Evolutionary conservation across 495 filamentous ascomycete genomes (phyloP).

Genomic region (Bacidia rubella): DNA sequence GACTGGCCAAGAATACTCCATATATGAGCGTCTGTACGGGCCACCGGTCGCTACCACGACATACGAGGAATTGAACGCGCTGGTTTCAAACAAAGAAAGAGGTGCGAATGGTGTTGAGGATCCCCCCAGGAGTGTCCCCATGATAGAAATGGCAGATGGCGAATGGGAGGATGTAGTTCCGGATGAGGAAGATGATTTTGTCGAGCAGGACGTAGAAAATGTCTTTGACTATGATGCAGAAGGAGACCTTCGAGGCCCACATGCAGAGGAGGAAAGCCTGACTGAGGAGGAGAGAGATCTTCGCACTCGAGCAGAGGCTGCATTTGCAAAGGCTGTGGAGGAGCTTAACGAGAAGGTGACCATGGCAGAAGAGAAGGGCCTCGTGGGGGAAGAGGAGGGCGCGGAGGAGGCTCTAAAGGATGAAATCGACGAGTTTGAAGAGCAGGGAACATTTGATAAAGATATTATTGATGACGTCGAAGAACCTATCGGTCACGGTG

Average conservation of each 20-base stretch:
- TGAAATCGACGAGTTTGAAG: not conserved
- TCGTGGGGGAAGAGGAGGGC: conserved; percentile 21
- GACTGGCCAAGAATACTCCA: conserved; percentile 48
- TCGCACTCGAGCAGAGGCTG: conserved; percentile 23
- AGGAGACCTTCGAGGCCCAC: no score
- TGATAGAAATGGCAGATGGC: conserved; percentile 47
- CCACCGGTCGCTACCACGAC: conserved; percentile 42
- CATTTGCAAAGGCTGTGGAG: conserved; percentile 8
- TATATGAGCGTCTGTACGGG: conserved; percentile 78
- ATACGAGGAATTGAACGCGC: conserved; percentile 39
- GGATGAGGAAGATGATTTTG: conserved; percentile 9
- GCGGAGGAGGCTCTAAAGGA: conserved; percentile 14
- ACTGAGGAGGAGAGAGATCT: no score
- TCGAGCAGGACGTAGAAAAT: no score
- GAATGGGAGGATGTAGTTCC: conserved; percentile 42
- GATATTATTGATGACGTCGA: not conserved
- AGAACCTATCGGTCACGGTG: conserved; percentile 18
- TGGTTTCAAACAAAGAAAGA: conserved; percentile 16
- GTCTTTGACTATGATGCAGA: no score
- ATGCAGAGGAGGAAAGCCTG: conserved; percentile 30
- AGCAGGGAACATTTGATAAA: not conserved
- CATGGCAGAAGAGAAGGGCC: not conserved
- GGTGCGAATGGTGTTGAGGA: conserved; percentile 21
- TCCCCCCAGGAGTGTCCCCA: conserved; percentile 26
- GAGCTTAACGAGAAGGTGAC: not conserved